phyloP scores from a whole-genome alignment of 2,329 filamentous ascomycete species.

The Aspergillaceae sp. region DNA sequence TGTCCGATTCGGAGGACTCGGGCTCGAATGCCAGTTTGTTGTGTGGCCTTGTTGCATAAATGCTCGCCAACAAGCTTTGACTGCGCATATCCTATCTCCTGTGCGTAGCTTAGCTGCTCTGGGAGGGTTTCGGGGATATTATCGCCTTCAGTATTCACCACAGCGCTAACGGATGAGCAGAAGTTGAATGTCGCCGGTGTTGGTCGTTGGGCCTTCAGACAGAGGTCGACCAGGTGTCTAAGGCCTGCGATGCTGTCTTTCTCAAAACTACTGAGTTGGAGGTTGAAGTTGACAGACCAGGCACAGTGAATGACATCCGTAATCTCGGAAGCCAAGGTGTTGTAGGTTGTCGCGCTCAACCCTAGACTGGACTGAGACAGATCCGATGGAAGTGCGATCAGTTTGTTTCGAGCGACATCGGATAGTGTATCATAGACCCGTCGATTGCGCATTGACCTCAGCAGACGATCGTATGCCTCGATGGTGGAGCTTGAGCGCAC shows the following conservation, averaged over 20 bases:
- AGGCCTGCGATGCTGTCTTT: slow-evolving; percentile 45
- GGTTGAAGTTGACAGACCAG: slow-evolving; percentile 58
- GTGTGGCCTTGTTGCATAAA: slow-evolving; percentile 18
- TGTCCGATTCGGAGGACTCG: slow-evolving; percentile 29
- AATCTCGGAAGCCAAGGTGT: slow-evolving; percentile 32
- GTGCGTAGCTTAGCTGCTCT: slow-evolving; percentile 25
- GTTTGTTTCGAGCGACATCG: slow-evolving; percentile 22
- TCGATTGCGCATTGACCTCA: slow-evolving; percentile 35
- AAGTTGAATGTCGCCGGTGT: slow-evolving; percentile 39
- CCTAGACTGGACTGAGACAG: slow-evolving; percentile 45
- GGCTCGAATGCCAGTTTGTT: slow-evolving; percentile 8
- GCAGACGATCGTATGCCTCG: slow-evolving; percentile 38
- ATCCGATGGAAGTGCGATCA: slow-evolving; percentile 41
- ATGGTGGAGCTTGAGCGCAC: slow-evolving; percentile 41
- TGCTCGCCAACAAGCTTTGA: slow-evolving; percentile 30
- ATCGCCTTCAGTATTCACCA: slow-evolving; percentile 19
- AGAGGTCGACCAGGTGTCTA: slow-evolving; percentile 35
- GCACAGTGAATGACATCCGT: slow-evolving; percentile 54
- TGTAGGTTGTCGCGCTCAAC: slow-evolving; percentile 35
- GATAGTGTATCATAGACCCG: slow-evolving; percentile 19
- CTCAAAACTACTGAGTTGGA: slow-evolving; percentile 48
- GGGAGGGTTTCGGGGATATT: slow-evolving; percentile 30
- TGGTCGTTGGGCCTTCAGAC: slow-evolving; percentile 22
- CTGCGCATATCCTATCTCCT: slow-evolving; percentile 37
- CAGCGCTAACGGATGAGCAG: slow-evolving; percentile 43